These are phyloP conservation scores for Acidomyces sp. DNA, from an alignment of 495 filamentous ascomycete species.

Conservation along the genomic window DNA sequence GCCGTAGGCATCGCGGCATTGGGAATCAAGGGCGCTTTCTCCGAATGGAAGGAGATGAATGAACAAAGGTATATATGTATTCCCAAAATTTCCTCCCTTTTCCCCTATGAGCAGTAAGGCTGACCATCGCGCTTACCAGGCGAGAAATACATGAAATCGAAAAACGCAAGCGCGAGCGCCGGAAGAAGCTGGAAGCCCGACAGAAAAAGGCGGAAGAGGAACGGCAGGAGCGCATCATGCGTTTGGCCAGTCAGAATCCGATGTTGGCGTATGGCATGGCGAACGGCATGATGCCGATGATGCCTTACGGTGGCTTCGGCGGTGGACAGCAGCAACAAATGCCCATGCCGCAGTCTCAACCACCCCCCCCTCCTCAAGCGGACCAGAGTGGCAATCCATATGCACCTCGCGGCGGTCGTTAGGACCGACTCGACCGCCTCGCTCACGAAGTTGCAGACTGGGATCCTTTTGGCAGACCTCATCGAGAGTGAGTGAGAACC, in stretches of 20 bases:
- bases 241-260: constrained; percentile 9
- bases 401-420: constrained; percentile 1
- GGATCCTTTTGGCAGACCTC: constrained; percentile 13
- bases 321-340: neutral
- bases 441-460: constrained; percentile 15
- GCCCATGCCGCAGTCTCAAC: constrained; percentile 1
- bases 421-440: neutral
- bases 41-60: constrained; percentile 57
- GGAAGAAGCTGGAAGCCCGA: constrained; percentile 16
- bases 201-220: constrained; percentile 8
- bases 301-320: neutral
- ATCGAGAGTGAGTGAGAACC: neutral
- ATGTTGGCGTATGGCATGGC: constrained; percentile 12
- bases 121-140: constrained; percentile 16
- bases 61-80: constrained; percentile 41
- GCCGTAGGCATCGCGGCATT: constrained; percentile 73
- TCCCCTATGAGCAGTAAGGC: neutral
- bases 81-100: neutral
- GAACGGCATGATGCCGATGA: constrained; percentile 2
- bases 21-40: constrained; percentile 70
- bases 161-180: constrained; percentile 23
- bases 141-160: constrained; percentile 35
- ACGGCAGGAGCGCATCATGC: constrained; percentile 14
- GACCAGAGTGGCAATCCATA: constrained; percentile 21
- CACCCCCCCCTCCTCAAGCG: constrained; percentile 4